Percentiles rank a stretch among this genome's conserved stretches.
Evolutionary conservation across 176 grass and related monocot genomes (phyloP).

Genomic region (Carex parvula): DNA sequence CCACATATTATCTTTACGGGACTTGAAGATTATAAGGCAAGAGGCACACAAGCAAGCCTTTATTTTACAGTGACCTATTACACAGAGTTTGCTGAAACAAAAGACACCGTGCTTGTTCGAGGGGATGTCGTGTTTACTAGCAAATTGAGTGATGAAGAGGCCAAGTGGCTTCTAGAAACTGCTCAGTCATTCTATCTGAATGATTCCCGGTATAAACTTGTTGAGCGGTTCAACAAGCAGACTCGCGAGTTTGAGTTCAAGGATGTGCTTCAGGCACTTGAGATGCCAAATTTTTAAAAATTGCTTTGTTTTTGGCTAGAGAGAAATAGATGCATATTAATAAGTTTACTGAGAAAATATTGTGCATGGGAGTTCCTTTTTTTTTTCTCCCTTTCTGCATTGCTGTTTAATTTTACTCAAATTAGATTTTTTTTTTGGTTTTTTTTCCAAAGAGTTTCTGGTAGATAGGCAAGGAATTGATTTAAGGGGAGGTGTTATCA

Average conservation of each 20-base stretch:
- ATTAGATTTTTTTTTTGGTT: neutral
- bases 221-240: slow-evolving; percentile 89
- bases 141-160: slow-evolving; percentile 74
- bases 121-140: slow-evolving; percentile 93
- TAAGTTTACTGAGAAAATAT: neutral
- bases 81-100: slow-evolving; percentile 71
- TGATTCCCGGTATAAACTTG: slow-evolving; percentile 66
- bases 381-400: neutral
- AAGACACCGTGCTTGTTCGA: slow-evolving; percentile 69
- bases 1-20: slow-evolving; percentile 93
- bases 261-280: slow-evolving; percentile 71
- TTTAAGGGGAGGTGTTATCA: neutral
- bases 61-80: slow-evolving; percentile 78
- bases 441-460: neutral
- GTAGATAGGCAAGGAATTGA: neutral
- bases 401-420: slow-evolving; percentile 1
- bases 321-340: slow-evolving; percentile 3
- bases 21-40: slow-evolving; percentile 96
- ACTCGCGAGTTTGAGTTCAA: slow-evolving; percentile 81
- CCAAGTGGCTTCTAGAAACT: slow-evolving; percentile 66
- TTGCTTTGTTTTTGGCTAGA: neutral
- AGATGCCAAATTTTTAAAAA: slow-evolving; percentile 74
- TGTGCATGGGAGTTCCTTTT: neutral
- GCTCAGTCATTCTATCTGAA: slow-evolving; percentile 91
- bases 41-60: slow-evolving; percentile 90